Evolutionary conservation across 208 protist genomes (phyloP).

Genomic region (Leptomonas pyrrhocoris): DNA sequence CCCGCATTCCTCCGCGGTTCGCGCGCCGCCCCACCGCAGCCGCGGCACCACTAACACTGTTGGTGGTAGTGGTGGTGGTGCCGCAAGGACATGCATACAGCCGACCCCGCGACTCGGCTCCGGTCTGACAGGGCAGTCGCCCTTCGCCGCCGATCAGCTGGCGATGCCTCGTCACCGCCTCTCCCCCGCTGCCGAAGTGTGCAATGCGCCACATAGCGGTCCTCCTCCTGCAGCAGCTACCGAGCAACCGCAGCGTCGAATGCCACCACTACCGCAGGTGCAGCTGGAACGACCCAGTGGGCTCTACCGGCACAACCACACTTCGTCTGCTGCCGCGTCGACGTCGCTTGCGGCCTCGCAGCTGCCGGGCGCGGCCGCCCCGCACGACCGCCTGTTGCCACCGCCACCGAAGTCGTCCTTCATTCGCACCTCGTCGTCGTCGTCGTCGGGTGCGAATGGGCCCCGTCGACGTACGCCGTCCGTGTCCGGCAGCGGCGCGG

Average conservation of each 20-base stretch:
- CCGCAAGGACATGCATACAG: constrained; percentile 14
- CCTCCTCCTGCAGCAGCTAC: background rate
- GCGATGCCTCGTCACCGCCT: constrained; percentile 27
- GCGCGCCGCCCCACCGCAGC: constrained; percentile 6
- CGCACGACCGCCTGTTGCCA: constrained; percentile 23
- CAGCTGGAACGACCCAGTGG: constrained; percentile 23
- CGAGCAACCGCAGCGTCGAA: constrained; percentile 4
- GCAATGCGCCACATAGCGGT: too few relatives aligned
- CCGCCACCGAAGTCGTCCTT: constrained; percentile 7
- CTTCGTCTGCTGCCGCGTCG: background rate
- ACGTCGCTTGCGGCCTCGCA: constrained; percentile 29
- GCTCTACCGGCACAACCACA: constrained; percentile 2
- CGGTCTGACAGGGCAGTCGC: constrained; percentile 9
- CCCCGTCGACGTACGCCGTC: constrained; percentile 15
- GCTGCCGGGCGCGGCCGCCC: constrained; percentile 25
- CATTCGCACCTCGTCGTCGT: constrained; percentile 10
- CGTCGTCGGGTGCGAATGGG: background rate
- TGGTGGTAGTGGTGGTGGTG: background rate
- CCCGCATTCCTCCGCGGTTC: background rate
- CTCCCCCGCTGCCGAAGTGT: background rate
- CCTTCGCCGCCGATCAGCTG: constrained; percentile 24
- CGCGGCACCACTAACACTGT: constrained; percentile 11
- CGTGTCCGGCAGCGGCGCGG: background rate
- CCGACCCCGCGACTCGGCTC: constrained; percentile 17
- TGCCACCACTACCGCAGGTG: constrained; percentile 17